Conservation (phyloP, 768 basidiomycete genomes). For the Psilocybe subaeruginosa region DNA sequence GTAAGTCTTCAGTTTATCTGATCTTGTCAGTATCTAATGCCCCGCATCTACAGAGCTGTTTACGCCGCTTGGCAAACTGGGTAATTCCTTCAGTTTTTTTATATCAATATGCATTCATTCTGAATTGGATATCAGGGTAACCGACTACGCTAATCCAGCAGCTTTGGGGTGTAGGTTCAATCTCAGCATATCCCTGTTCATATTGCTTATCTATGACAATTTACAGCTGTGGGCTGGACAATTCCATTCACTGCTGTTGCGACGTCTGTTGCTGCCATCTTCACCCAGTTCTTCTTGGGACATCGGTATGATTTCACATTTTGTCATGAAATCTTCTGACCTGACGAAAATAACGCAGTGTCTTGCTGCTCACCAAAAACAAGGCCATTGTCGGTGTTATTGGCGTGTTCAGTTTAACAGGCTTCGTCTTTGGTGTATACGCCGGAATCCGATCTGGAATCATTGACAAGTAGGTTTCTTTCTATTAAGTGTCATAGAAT, state of each 20-base stretch:
- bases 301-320: constrained; percentile 36
- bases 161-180: constrained; percentile 31
- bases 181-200: not conserved
- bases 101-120: not conserved
- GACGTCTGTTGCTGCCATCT: constrained; percentile 47
- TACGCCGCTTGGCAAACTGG: constrained; percentile 36
- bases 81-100: constrained; percentile 18
- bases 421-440: constrained; percentile 46
- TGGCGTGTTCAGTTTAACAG: constrained; percentile 36
- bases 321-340: not conserved
- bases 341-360: constrained; percentile 22
- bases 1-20: constrained; percentile 23
- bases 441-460: constrained; percentile 46
- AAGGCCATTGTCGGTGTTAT: constrained; percentile 35
- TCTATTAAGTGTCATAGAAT: constrained; percentile 5
- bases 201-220: not conserved
- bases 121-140: constrained; percentile 33
- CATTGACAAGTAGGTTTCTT: constrained; percentile 44
- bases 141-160: constrained; percentile 40
- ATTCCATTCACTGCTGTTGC: constrained; percentile 53
- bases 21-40: not conserved
- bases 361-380: constrained; percentile 37
- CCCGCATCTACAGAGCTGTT: constrained; percentile 24
- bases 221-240: constrained; percentile 46
- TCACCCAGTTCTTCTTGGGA: constrained; percentile 53